Evolutionary conservation across 2,329 filamentous ascomycete species (phyloP).

Genomic region (Sporothrix humicola): DNA sequence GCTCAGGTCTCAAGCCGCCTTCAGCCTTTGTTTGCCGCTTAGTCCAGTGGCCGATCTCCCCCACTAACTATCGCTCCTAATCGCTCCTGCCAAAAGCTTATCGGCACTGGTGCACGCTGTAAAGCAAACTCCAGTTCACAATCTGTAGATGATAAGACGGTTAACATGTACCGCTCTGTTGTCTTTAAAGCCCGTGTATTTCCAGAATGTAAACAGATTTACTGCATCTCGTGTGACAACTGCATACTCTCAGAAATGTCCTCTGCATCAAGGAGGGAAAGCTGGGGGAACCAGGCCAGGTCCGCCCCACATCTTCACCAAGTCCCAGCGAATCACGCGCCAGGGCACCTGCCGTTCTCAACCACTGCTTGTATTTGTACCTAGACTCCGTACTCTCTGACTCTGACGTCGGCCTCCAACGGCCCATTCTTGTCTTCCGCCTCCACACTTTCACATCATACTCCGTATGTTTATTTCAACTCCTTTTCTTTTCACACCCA

Average conservation of each 20-base stretch:
- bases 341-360: neutral
- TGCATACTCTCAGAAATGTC: neutral
- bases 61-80: neutral
- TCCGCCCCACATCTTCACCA: neutral
- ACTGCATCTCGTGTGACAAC: neutral
- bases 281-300: conserved; percentile 22
- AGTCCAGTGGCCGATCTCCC: neutral
- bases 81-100: neutral
- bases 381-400: neutral
- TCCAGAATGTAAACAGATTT: neutral
- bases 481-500: neutral
- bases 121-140: neutral
- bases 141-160: conserved; percentile 1
- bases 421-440: neutral
- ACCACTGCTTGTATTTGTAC: too few relatives aligned
- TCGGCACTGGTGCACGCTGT: neutral
- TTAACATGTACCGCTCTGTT: neutral
- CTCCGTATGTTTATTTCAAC: neutral
- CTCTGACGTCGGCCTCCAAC: conserved; percentile 24
- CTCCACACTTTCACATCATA: neutral
- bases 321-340: conserved; percentile 26
- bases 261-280: neutral
- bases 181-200: neutral
- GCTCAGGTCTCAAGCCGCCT: neutral
- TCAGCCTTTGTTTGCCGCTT: conserved; percentile 22